phyloP scores from a whole-genome alignment of 164 flowering plant species.

The Platanus orientalis region DNA sequence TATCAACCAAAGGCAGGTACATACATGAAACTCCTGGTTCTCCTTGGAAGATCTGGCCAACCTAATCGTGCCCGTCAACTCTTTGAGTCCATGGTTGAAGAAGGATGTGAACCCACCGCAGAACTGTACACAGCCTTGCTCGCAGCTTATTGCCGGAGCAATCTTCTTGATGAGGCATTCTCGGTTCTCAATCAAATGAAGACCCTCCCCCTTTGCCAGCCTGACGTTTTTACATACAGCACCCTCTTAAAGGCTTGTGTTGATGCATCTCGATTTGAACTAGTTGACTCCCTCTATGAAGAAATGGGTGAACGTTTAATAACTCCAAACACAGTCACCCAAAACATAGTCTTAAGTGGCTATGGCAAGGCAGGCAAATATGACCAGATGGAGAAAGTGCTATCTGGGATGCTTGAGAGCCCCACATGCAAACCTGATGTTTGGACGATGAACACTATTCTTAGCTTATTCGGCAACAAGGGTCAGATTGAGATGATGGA shows the following conservation, averaged over 20 bases:
- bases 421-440: slow-evolving; percentile 71
- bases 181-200: slow-evolving; percentile 67
- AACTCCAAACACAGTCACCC: slow-evolving; percentile 86
- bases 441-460: slow-evolving; percentile 92
- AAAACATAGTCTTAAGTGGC: slow-evolving; percentile 79
- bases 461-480: slow-evolving; percentile 76
- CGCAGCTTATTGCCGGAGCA: slow-evolving; percentile 71
- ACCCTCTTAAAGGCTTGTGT: slow-evolving; percentile 76
- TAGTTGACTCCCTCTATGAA: slow-evolving; percentile 60
- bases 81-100: slow-evolving; percentile 79
- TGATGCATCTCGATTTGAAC: slow-evolving; percentile 61
- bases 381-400: slow-evolving; percentile 81
- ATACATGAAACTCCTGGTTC: slow-evolving; percentile 84
- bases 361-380: slow-evolving; percentile 82
- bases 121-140: slow-evolving; percentile 85
- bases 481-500: slow-evolving; percentile 94
- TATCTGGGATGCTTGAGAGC: slow-evolving; percentile 74
- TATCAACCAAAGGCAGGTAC: slow-evolving; percentile 87
- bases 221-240: slow-evolving; percentile 81
- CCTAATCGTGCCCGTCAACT: slow-evolving; percentile 67
- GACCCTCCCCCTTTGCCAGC: slow-evolving; percentile 77
- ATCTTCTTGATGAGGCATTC: slow-evolving; percentile 73
- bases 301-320: slow-evolving; percentile 74
- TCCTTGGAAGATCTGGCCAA: slow-evolving; percentile 79
- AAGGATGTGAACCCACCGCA: slow-evolving; percentile 70